A percentile compares a stretch with the other conserved stretches of the same genome.
phyloP scores from a whole-genome alignment of 768 basidiomycete genomes.

The Piloderma croceum region DNA sequence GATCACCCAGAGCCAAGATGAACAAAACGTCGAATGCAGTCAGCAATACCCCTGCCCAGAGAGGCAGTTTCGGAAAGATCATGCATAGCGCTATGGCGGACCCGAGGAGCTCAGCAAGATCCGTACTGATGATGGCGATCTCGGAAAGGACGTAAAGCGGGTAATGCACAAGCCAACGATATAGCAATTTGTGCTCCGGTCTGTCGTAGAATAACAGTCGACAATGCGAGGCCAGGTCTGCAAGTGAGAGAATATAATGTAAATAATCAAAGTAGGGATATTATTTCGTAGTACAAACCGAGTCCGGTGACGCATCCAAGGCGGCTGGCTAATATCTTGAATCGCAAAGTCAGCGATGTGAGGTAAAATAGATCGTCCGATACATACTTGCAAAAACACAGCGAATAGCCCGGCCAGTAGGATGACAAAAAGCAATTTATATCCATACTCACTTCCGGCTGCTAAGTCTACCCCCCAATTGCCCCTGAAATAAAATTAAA shows the following conservation, averaged over 20 bases:
- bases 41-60: conserved; percentile 68
- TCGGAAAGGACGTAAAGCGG: conserved; percentile 63
- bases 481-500: conserved; percentile 41
- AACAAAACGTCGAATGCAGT: conserved; percentile 66
- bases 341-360: background rate
- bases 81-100: conserved; percentile 77
- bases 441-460: conserved; percentile 82
- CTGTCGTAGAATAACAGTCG: conserved; percentile 62
- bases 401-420: conserved; percentile 79
- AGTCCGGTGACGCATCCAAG: conserved; percentile 81
- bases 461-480: conserved; percentile 91
- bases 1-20: conserved; percentile 68
- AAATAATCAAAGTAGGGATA: conserved; percentile 18
- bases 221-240: conserved; percentile 59
- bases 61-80: conserved; percentile 60
- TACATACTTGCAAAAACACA: conserved; percentile 68
- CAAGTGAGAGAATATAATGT: conserved; percentile 9
- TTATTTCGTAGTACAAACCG: conserved; percentile 41
- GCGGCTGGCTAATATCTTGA: conserved; percentile 67
- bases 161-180: conserved; percentile 56
- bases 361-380: background rate
- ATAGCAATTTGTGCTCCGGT: conserved; percentile 50
- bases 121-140: conserved; percentile 70
- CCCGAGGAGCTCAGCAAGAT: conserved; percentile 76
- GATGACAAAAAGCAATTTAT: conserved; percentile 80